These are phyloP conservation scores for Waltergamsia citrina DNA, from an alignment of 2,329 filamentous ascomycete species.

Conservation along the genomic window DNA sequence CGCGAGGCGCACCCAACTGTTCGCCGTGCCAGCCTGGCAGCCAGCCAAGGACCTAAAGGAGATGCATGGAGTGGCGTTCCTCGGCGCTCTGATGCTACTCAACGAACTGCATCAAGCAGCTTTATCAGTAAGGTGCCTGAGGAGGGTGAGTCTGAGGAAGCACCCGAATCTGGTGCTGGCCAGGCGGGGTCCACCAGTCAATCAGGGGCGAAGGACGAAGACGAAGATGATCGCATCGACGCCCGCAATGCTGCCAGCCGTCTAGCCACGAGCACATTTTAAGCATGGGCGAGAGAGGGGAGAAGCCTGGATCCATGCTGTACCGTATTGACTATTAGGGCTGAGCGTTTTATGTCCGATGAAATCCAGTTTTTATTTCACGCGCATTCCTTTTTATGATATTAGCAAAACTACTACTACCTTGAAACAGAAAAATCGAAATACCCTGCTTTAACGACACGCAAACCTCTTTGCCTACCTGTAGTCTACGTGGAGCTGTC, in stretches of 20 bases:
- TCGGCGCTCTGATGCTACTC: conserved; percentile 68
- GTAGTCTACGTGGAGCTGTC: no score
- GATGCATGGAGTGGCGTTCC: conserved; percentile 96
- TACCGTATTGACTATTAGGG: neutral
- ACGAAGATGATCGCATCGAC: conserved; percentile 89
- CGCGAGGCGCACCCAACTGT: conserved; percentile 64
- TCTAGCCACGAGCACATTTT: conserved; percentile 91
- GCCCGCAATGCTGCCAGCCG: conserved; percentile 91
- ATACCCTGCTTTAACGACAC: no score
- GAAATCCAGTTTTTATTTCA: neutral
- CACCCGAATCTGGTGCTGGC: conserved; percentile 13
- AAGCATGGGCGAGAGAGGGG: conserved; percentile 1
- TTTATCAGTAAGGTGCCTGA: conserved; percentile 56
- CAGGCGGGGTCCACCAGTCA: conserved; percentile 27
- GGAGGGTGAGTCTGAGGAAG: conserved; percentile 42
- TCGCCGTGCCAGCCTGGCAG: conserved; percentile 68
- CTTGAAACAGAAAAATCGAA: no score
- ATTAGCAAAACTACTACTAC: no score
- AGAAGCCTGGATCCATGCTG: neutral
- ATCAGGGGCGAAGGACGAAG: conserved; percentile 60
- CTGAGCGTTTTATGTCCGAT: neutral
- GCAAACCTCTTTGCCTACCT: no score
- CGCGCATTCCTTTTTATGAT: no score
- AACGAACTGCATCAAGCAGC: conserved; percentile 66
- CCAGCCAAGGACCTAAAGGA: conserved; percentile 92